Evolutionary conservation across 352 stramenopile species (phyloP).

Genomic region (Pythium grandisporangium): DNA sequence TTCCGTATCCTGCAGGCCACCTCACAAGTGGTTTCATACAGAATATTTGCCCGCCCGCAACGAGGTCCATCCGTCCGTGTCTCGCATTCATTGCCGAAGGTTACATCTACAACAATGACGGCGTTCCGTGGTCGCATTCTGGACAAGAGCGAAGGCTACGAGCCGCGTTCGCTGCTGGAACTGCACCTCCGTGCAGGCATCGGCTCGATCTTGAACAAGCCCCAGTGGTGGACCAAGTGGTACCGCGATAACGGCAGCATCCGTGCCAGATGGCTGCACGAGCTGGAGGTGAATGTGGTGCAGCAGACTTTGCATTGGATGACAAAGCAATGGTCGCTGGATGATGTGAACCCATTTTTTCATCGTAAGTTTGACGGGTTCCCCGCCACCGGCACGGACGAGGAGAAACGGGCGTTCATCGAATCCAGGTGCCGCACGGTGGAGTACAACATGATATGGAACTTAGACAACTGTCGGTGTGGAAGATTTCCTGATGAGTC

Average conservation of each 20-base stretch:
- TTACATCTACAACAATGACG: too few species aligned
- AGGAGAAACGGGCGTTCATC: conserved; percentile 4
- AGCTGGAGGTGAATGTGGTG: conserved; percentile 20
- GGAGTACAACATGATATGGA: conserved; percentile 12
- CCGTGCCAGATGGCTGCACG: conserved; percentile 19
- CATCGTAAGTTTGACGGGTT: conserved; percentile 3
- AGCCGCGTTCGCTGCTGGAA: conserved; percentile 19
- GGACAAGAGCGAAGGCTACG: conserved; percentile 5
- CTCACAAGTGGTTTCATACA: too few species aligned
- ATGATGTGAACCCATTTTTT: conserved; percentile 5
- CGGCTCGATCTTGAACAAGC: conserved; percentile 29
- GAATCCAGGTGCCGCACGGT: conserved; percentile 1
- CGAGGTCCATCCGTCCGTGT: too few species aligned
- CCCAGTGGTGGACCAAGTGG: conserved; percentile 27
- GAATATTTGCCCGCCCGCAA: too few species aligned
- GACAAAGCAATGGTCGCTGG: conserved; percentile 5
- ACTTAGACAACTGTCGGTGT: conserved; percentile 13
- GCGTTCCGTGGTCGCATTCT: conserved; percentile 15
- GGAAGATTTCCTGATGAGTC: conserved; percentile 5
- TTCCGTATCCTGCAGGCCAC: too few species aligned
- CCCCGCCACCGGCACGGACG: not conserved
- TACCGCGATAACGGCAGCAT: conserved; percentile 15
- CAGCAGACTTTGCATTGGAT: conserved; percentile 13
- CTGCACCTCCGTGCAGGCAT: conserved; percentile 20
- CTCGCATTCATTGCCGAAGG: too few species aligned